Evolutionary conservation across 441 rosid genomes (phyloP), one percentile per base, ranked within the genome.

Genomic region (Kokia cookei): DNA sequence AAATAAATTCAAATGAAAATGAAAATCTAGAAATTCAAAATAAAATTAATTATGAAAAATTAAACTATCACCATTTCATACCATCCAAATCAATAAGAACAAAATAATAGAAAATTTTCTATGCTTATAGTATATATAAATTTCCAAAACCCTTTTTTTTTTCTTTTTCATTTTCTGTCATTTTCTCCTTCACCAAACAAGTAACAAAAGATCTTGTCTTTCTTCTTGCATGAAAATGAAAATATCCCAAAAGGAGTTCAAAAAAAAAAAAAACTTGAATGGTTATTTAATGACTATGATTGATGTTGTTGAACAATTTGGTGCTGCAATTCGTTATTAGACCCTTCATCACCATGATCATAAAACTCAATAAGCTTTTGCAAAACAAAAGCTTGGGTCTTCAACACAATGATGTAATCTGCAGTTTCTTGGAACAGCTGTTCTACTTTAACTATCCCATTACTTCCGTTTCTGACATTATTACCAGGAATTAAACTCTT

Each of bases 391-490:
- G 84, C 89, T 64, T 81, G 87, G 64, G 84, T 78, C 80, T 75
- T 85, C 82, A 89, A 80, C 2, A 73, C 81, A 43, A 89, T 51
- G 76, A 89, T 89, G 79, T 89, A 89, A 71, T 87, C 82, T 0
- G 93, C 93, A 7, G 93, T 86, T 78, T 83, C 88, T 58, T 76
- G 82, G 70, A 89, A 85, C 80, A 89, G 69, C 73, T 85, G 79
- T 11, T 86, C 93, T 19, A 90, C 73, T 72, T 83, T 74, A 9
- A 80, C 77, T 8, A n/a, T 47, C 57, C 72, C 81, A 12, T 75
- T 15, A 15, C 22, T 66, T 47, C 57, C 71, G 48, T 48, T 47
- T 48, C 11, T 13, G 7, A 57, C 13, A 9, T 32, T 19, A 15
- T 76, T 3, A 24, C 32, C 19, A 2, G 90, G 89, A 66, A 89